A percentile compares a stretch with the other conserved stretches of the same genome.
Conservation (phyloP, 768 basidiomycete genomes). For the Termitomyces heimii region DNA sequence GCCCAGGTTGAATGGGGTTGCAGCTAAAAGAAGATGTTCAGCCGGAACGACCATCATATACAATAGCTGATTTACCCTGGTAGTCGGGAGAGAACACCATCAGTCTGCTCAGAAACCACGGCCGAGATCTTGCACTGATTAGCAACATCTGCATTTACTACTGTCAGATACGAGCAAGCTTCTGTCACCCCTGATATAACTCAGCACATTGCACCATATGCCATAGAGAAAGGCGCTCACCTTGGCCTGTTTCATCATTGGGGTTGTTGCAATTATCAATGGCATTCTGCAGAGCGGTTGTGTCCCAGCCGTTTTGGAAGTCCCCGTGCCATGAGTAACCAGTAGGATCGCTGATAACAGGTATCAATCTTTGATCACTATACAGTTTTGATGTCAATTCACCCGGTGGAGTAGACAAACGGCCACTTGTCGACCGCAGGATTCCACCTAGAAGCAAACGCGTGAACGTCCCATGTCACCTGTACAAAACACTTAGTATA, state of each 20-base stretch:
- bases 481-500: neutral
- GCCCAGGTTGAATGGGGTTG: conserved; percentile 33
- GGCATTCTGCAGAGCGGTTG: conserved; percentile 36
- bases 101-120: conserved; percentile 22
- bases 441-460: conserved; percentile 29
- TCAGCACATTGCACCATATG: neutral
- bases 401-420: conserved; percentile 41
- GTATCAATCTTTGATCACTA: neutral
- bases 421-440: conserved; percentile 29
- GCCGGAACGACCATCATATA: neutral
- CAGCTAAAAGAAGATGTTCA: conserved; percentile 20
- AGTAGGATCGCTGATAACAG: conserved; percentile 37
- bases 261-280: conserved; percentile 39
- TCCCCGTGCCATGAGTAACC: conserved; percentile 44
- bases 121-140: conserved; percentile 26
- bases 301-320: conserved; percentile 49
- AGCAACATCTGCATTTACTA: conserved; percentile 19
- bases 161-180: conserved; percentile 34
- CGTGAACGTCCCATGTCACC: conserved; percentile 34
- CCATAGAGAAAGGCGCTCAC: neutral
- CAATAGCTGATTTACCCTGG: conserved; percentile 20
- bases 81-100: conserved; percentile 17
- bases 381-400: neutral
- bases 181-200: conserved; percentile 23
- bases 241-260: conserved; percentile 26